Conservation (phyloP, 2,329 filamentous ascomycete species). For the Stylonectria norvegica region DNA sequence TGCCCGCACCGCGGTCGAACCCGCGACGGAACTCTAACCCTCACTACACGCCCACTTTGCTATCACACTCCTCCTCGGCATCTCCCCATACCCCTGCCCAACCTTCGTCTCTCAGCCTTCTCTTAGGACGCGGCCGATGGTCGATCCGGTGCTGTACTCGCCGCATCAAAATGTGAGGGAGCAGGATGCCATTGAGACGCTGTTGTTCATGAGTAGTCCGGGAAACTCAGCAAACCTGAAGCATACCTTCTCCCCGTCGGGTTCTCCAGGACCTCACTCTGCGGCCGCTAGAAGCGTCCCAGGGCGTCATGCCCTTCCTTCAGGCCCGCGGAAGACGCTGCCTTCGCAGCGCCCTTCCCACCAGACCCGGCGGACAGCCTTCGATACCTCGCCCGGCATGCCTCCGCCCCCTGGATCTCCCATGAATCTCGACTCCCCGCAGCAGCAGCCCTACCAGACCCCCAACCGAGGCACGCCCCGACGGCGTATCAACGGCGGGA, state of each 20-base stretch:
- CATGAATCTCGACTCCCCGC: constrained; percentile 46
- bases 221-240: constrained; percentile 65
- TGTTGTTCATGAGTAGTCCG: constrained; percentile 79
- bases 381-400: constrained; percentile 45
- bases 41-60: constrained; percentile 46
- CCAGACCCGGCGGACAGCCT: constrained; percentile 44
- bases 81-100: constrained; percentile 45
- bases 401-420: constrained; percentile 36
- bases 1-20: constrained; percentile 33
- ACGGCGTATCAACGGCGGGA: constrained; percentile 40
- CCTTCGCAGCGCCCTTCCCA: constrained; percentile 45
- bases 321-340: constrained; percentile 49
- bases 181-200: constrained; percentile 75
- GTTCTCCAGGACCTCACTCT: constrained; percentile 32
- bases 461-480: constrained; percentile 39
- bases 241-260: constrained; percentile 47
- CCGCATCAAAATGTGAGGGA: constrained; percentile 64
- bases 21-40: constrained; percentile 51
- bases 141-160: constrained; percentile 60
- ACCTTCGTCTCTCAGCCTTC: constrained; percentile 28
- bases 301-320: constrained; percentile 41
- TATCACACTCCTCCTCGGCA: constrained; percentile 47
- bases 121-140: constrained; percentile 32
- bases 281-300: constrained; percentile 13
- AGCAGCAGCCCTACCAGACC: constrained; percentile 27